A percentile compares a stretch with the other conserved stretches of the same genome.
Evolutionary conservation across 1,139 yeast species (phyloP).

Genomic region (Kazachstania sp.): DNA sequence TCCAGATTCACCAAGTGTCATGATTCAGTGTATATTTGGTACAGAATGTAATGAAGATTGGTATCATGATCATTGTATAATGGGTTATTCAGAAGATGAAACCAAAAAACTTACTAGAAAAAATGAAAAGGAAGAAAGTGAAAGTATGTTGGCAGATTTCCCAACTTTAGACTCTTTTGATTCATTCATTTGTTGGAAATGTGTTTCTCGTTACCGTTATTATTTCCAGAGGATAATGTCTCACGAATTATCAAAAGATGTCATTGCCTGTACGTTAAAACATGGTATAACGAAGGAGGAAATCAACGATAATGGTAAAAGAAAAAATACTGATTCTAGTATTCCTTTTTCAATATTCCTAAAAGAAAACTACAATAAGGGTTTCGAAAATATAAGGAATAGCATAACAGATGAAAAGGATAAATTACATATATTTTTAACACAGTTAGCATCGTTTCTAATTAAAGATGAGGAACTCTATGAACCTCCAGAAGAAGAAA

Average conservation of each 20-base stretch:
- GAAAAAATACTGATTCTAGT: conserved; percentile 10
- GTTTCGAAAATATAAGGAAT: conserved; percentile 24
- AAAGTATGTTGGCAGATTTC: conserved; percentile 44
- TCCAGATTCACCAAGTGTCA: conserved; percentile 65
- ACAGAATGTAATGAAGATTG: conserved; percentile 85
- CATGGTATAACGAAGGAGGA: conserved; percentile 5
- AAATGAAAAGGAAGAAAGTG: conserved; percentile 28
- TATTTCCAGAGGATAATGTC: conserved; percentile 20
- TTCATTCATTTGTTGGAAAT: conserved; percentile 77
- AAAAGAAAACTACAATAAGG: conserved; percentile 36
- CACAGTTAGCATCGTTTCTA: conserved; percentile 40
- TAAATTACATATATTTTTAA: conserved; percentile 26
- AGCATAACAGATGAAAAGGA: conserved; percentile 19
- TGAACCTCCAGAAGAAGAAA: conserved; percentile 63
- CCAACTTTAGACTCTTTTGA: conserved; percentile 35
- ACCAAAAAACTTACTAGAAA: conserved; percentile 17
- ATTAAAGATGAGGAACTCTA: conserved; percentile 63
- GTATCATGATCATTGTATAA: conserved; percentile 87
- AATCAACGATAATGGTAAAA: conserved; percentile 6
- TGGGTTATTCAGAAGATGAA: conserved; percentile 38
- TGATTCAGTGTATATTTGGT: conserved; percentile 88
- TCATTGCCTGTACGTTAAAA: conserved; percentile 12
- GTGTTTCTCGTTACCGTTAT: conserved; percentile 43
- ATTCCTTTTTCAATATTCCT: conserved; percentile 38
- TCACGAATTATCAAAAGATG: conserved; percentile 16